Evolutionary conservation across 2,329 filamentous ascomycete genomes (phyloP), one percentile per base, ranked within the genome.

Genomic region (Dothideomycetes sp.): DNA sequence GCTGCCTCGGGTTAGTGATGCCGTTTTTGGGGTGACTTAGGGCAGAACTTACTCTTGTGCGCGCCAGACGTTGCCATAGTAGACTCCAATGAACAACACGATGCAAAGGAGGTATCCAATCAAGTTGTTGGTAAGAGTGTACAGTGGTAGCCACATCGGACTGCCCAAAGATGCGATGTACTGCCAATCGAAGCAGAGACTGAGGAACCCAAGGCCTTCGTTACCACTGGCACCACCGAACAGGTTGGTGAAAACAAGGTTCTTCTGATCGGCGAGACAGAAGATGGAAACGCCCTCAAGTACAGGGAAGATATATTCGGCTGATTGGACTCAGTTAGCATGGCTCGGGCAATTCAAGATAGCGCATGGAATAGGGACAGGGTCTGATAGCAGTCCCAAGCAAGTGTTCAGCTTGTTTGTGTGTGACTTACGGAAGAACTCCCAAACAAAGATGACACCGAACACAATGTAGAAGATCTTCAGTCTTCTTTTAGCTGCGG

Each of bases 141-240:
- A 49, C 1, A 65, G 51, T 0, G 64, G 65, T 36, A 59, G 51
- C 51, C 56, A 65, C 6, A 69, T 50, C 0, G 62, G 61, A 2
- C 50, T 54, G 4, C 45, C 44, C 4, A 53, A 45, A 22, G 53
- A 57, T 2, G 60, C 58, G 39, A 68, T 61, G 46, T 68, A 68
- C 45, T 66, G 59, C 61, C 64, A 69, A 47, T 69, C 66, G 22
- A 69, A 61, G 5, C 57, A 64, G 17, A 65, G 35, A 8, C 47
- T 57, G n/a, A 68, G 53, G 10, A 67, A 52, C 2, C 66, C 66
- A 1, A 69, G 49, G 9, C 65, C 66, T 46, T 69, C 65, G 44
- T 69, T 67, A 4, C 62, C 63, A 27, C 56, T 58, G 2, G 67
- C 56, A n/a, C 69, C 69, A 4, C 69, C 69, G 45, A 72, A 71